These are phyloP conservation scores for Tetragonia tetragonoides DNA, from an alignment of 148 eudicot genomes.

Conservation along the genomic window DNA sequence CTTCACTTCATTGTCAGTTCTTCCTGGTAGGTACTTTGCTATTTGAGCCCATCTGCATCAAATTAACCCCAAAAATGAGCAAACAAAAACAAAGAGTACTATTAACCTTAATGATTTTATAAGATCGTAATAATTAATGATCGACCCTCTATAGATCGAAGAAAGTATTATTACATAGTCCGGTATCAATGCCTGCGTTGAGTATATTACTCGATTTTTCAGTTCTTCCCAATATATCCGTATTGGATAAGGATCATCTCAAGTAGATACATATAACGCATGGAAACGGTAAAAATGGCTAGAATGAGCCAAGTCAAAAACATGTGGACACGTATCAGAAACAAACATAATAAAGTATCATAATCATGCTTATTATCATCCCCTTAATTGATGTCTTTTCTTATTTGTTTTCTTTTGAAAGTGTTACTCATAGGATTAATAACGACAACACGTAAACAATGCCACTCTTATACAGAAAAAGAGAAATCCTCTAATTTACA, in stretches of 20 bases:
- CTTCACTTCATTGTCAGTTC: conserved; percentile 96
- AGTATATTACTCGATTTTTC: neutral
- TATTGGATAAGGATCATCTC: neutral
- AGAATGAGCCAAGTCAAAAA: neutral
- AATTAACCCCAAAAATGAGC: neutral
- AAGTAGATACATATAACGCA: conserved; percentile 2
- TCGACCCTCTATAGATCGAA: no score
- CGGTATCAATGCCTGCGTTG: neutral
- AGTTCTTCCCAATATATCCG: neutral
- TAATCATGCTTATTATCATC: neutral
- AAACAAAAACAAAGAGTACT: neutral
- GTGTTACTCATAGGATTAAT: neutral
- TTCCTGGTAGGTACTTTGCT: conserved; percentile 83
- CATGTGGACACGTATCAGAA: neutral
- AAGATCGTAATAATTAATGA: no score
- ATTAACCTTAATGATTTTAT: no score
- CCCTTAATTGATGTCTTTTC: neutral
- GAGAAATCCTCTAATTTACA: neutral
- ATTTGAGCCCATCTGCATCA: conserved; percentile 79
- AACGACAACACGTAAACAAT: neutral
- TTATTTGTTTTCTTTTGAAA: neutral
- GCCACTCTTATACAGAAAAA: neutral
- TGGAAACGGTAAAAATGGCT: neutral
- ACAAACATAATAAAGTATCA: neutral
- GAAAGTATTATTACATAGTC: no score